A percentile compares a stretch with the other conserved stretches of the same genome.
These are phyloP conservation scores for Wolfiporia cocos DNA, from an alignment of 1,284 basidiomycete genomes.

Conservation along the genomic window DNA sequence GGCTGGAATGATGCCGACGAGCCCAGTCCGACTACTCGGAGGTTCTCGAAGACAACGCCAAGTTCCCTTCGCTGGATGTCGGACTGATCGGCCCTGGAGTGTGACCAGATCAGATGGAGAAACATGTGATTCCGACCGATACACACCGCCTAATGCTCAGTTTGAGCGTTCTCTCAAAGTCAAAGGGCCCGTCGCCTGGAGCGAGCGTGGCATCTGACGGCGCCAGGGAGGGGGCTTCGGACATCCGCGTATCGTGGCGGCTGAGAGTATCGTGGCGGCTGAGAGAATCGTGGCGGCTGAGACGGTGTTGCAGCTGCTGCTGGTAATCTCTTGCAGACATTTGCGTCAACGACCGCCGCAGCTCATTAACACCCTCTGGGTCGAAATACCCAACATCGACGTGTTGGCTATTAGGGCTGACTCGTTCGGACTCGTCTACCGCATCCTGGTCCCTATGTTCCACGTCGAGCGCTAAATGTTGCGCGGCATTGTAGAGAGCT, in stretches of 20 bases:
- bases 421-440: slow-evolving; percentile 4
- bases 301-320: not conserved
- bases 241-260: not conserved
- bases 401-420: slow-evolving; percentile 9
- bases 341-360: slow-evolving; percentile 25
- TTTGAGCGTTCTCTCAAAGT: slow-evolving; percentile 39
- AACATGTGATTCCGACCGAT: not conserved
- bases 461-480: no score
- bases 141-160: slow-evolving; percentile 34
- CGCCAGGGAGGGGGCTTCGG: no score
- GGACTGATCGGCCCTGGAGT: slow-evolving; percentile 35
- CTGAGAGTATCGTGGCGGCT: not conserved
- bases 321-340: slow-evolving; percentile 9
- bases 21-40: slow-evolving; percentile 42
- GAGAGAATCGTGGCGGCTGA: not conserved
- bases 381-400: slow-evolving; percentile 25
- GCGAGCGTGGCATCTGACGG: slow-evolving; percentile 20
- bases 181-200: slow-evolving; percentile 32
- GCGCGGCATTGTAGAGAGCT: slow-evolving; percentile 11
- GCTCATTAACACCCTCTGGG: slow-evolving; percentile 25
- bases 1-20: slow-evolving; percentile 33
- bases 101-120: not conserved
- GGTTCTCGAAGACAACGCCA: slow-evolving; percentile 43
- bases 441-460: no score
- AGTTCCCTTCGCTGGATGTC: slow-evolving; percentile 39